These are phyloP conservation scores for Diversispora eburnea DNA, from an alignment of 192 early-diverging fungal genomes.

Conservation along the genomic window DNA sequence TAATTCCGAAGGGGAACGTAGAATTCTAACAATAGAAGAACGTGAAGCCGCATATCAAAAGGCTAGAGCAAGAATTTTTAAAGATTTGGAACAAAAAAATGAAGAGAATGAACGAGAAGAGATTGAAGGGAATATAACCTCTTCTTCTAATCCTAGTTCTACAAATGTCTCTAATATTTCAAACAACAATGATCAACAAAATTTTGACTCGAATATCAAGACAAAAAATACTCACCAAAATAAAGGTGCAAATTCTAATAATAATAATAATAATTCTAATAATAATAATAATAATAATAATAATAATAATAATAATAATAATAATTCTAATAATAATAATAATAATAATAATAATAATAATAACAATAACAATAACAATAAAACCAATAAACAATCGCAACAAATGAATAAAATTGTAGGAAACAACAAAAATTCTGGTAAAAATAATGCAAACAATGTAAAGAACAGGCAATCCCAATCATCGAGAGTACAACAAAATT, in stretches of 20 bases:
- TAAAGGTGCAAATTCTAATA: background rate
- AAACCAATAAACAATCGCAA: constrained; percentile 10
- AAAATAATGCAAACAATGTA: constrained; percentile 10
- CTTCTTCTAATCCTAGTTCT: background rate
- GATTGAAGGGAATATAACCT: background rate
- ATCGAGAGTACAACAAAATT: constrained; percentile 15
- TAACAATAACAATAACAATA: background rate
- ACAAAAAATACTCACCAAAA: constrained; percentile 4
- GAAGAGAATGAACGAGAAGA: constrained; percentile 20
- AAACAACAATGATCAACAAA: constrained; percentile 17
- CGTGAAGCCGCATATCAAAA: constrained; percentile 65
- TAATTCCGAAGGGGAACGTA: constrained; percentile 38
- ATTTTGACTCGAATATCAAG: background rate
- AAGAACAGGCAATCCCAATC: constrained; percentile 12
- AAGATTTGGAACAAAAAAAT: constrained; percentile 40
- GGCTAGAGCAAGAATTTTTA: constrained; percentile 69
- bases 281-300: too few species aligned
- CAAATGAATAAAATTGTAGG: constrained; percentile 2
- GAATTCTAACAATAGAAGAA: constrained; percentile 59
- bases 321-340: background rate
- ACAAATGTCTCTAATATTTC: background rate
- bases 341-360: background rate
- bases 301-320: too few species aligned
- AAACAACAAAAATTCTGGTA: constrained; percentile 22
- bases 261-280: background rate